Percentiles rank a stretch among this genome's conserved stretches.
Conservation (phyloP, 73 alveolate genomes). For the Paramecium sonneborni region DNA sequence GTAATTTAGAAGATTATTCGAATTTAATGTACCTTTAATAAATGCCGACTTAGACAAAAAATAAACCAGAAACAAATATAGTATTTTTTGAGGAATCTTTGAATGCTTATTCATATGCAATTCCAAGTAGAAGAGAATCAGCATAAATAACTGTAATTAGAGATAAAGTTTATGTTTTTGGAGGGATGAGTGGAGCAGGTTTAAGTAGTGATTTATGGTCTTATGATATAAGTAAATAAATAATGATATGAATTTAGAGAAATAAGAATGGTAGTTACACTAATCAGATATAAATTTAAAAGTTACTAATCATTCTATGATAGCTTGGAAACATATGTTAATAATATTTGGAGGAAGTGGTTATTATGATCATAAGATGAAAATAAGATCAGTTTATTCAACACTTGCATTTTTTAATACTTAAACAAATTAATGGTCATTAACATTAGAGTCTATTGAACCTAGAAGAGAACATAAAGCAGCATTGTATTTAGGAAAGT, state of each 20-base stretch:
- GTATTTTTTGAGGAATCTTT: conserved; percentile 14
- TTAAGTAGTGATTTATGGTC: conserved; percentile 11
- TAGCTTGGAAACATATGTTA: not conserved
- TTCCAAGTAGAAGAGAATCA: conserved; percentile 38
- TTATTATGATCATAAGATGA: conserved; percentile 30
- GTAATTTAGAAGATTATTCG: not conserved
- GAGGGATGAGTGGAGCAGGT: conserved; percentile 52
- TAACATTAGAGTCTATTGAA: conserved; percentile 4
- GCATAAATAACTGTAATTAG: not conserved
- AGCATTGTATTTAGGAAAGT: not conserved
- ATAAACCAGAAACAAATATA: not conserved
- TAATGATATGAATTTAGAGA: not conserved
- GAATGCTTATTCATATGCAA: not conserved
- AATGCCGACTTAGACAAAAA: not conserved
- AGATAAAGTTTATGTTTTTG: conserved; percentile 24
- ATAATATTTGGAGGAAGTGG: conserved; percentile 36
- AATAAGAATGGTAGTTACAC: not conserved
- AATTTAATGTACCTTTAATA: not conserved
- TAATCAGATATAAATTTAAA: not conserved
- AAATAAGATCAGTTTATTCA: conserved; percentile 19
- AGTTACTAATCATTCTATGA: conserved; percentile 10
- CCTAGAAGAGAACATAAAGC: conserved; percentile 43
- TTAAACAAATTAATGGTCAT: not conserved
- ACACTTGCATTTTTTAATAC: not conserved
- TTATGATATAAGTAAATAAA: not conserved